Conservation (phyloP, 768 basidiomycete species). For the Rhodotorula taiwanensis region DNA sequence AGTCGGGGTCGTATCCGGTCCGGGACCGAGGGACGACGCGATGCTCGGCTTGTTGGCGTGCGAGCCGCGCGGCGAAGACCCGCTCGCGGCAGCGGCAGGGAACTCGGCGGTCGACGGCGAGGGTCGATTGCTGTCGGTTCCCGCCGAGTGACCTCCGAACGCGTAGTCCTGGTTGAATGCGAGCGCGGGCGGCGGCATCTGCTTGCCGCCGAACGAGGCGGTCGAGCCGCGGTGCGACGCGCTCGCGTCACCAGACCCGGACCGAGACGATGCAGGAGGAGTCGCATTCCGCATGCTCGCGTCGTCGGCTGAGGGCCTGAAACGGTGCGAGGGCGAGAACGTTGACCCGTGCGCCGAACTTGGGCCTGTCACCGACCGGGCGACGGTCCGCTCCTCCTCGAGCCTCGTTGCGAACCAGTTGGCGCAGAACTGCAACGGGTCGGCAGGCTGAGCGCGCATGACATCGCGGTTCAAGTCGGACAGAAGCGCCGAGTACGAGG, state of each 20-base stretch:
- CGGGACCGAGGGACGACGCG: conserved; percentile 1
- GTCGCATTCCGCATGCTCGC: conserved; percentile 14
- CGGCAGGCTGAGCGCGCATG: conserved; percentile 76
- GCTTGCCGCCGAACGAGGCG: conserved; percentile 18
- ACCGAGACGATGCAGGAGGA: conserved; percentile 8
- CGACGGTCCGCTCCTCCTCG: conserved; percentile 74
- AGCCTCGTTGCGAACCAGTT: conserved; percentile 89
- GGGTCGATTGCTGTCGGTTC: no score
- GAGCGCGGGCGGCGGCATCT: conserved; percentile 11
- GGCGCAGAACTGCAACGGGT: conserved; percentile 70
- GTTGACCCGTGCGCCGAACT: conserved; percentile 44
- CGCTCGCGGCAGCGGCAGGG: neutral
- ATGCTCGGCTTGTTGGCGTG: neutral
- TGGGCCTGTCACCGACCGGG: conserved; percentile 57
- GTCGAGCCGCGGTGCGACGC: conserved; percentile 8
- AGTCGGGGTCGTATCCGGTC: conserved; percentile 5
- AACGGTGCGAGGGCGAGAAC: neutral
- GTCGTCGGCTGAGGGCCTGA: conserved; percentile 4
- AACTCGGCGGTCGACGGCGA: no score
- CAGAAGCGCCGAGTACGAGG: conserved; percentile 75
- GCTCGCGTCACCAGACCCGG: conserved; percentile 7
- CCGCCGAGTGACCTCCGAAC: conserved; percentile 10
- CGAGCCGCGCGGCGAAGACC: neutral
- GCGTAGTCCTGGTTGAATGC: conserved; percentile 39
- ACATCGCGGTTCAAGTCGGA: conserved; percentile 79